Base-by-base conservation (phyloP, 495 filamentous ascomycete genomes). In the Podospora pseudopauciseta region DNA sequence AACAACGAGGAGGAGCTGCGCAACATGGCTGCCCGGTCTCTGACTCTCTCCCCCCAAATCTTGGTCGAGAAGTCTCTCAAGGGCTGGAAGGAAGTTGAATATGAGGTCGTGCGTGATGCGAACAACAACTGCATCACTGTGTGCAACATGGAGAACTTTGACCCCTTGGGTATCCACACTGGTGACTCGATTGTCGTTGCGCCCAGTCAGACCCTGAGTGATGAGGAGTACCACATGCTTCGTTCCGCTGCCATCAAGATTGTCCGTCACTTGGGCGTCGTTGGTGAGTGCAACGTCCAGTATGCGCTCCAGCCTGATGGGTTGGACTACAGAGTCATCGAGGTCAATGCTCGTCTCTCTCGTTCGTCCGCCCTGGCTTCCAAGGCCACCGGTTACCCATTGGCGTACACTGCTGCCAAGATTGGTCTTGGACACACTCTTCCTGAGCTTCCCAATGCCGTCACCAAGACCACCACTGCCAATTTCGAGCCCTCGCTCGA, bases 61-160 rank as follows among this genome's bases (percentile, higher is more conserved):
- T 80, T 99, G 70, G 94, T 99, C 57, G 94, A 99, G 84, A 99
- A 99, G 83, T 97, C 94, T n/a, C 88, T 99, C 62, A 99, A 99
- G 80, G 95, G 95, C 60, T 99, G 95, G 95, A 99, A 99, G 80
- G 95, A 99, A 78, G 93, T 97, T 65, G 95, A 99, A 76, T 99
- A 99, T 79, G 95, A 99, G 71, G 95, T 99, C 61, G 95, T 99
- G 49, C 91, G 95, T 70, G 95, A 99, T 85, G 91, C 89, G 56
- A 88, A 91, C 67, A 93, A 99, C 81, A 99, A 99, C 85, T 99
- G 95, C 81, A 98, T 99, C 78, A 99, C 95, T 6, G 95, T 99
- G 70, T 99, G 95, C 82, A 99, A 99, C 83, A 99, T 99, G 95
- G 95, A 99, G 81, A 99, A 99, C 79, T 98, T 99, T 71, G 95